Evolutionary conservation across 768 basidiomycete species (phyloP), one percentile per base, ranked within the genome.

Genomic region (Boletus sp.): DNA sequence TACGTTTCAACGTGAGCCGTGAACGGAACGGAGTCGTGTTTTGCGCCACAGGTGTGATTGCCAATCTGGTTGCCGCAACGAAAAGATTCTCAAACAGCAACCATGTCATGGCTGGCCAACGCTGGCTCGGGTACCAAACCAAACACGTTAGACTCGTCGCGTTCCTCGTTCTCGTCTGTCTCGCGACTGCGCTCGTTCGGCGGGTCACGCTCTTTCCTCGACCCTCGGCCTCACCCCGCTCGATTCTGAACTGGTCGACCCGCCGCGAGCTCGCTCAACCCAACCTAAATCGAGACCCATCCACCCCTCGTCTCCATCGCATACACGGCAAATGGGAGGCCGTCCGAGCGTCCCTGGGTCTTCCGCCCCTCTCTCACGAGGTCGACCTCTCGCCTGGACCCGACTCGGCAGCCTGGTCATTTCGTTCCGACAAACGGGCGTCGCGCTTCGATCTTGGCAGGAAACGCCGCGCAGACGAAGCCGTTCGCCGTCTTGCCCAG

Each of bases 241-340:
- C 51, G n/a, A 37, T 7, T 33, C 8, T 47, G 7, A 36, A n/a
- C 48, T 55, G 51, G 59, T 14, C 45, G 29, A n/a, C 17, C 3
- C 44, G 12, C 28, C 49, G 8, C 9, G 37, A 37, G 17, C 32
- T 7, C 9, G 28, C 24, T 18, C 47, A 50, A 44, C 37, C 12
- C 49, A 12, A 37, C 39, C 6, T 18, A 33, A 42, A 33, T 33
- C 1, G 40, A 17, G 29, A 55, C n/a, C 20, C 41, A 10, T n/a
- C 32, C 15, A 8, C 17, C 28, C 18, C 47, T 24, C 36, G 37
- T 49, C 40, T 18, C n/a, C 5, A 30, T 47, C 36, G 33, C 39
- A 59, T 72, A 56, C 60, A 68, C 40, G 74, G 74, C 33, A 71
- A 72, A 59, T 75, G 74, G 74, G 48, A 59, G 36, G 61, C 57